A percentile compares a stretch with the other conserved stretches of the same genome.
Conservation (phyloP, 306 rosid species). For the Trifolium fragiferum region DNA sequence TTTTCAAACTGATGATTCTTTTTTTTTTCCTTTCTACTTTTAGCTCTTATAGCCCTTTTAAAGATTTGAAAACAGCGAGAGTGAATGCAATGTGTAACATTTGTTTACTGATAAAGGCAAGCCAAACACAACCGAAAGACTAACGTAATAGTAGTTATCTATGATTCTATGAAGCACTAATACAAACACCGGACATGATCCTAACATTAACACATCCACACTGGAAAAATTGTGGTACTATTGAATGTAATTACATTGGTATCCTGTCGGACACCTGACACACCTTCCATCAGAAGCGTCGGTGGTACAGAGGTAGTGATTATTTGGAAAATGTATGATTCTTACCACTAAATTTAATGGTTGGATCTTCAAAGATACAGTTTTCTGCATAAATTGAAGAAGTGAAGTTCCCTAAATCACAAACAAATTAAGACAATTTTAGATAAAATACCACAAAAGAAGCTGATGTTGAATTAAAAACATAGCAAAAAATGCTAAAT, state of each 20-base stretch:
- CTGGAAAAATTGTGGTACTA: too few relatives aligned
- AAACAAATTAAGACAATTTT: slow-evolving; percentile 32
- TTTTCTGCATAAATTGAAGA: slow-evolving; percentile 70
- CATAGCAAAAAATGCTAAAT: slow-evolving; percentile 1
- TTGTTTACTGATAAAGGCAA: background rate
- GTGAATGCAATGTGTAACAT: background rate
- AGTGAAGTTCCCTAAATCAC: slow-evolving; percentile 70
- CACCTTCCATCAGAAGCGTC: too few relatives aligned
- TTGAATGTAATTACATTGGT: too few relatives aligned
- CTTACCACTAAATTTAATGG: slow-evolving; percentile 78
- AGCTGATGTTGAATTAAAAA: background rate
- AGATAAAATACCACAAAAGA: slow-evolving; percentile 17
- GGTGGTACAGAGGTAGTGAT: background rate
- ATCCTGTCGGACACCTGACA: too few relatives aligned
- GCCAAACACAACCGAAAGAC: background rate
- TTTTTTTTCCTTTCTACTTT: background rate
- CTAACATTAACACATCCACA: too few relatives aligned
- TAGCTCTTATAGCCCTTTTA: background rate
- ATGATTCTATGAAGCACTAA: too few relatives aligned
- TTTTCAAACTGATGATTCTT: slow-evolving; percentile 14
- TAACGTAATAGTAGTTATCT: background rate
- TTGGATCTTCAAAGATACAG: slow-evolving; percentile 90
- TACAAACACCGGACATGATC: too few relatives aligned
- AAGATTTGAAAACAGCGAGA: slow-evolving; percentile 11
- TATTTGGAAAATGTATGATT: slow-evolving; percentile 18